Evolutionary conservation across 208 protist genomes (phyloP), one percentile per base, ranked within the genome.

Genomic region (Acanthamoeba healyi): DNA sequence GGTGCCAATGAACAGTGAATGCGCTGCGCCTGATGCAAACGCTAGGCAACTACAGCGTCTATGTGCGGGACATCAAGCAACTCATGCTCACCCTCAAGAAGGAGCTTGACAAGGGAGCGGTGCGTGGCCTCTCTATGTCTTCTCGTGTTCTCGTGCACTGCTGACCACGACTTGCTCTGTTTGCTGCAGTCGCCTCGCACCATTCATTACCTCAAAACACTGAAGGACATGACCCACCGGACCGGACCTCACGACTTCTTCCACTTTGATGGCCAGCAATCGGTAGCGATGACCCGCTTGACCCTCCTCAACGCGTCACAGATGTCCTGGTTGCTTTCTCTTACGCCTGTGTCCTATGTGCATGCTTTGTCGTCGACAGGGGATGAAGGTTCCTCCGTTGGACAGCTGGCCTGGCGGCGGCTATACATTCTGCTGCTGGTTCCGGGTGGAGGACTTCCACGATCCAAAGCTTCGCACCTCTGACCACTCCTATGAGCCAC

Each of bases 181-280:
- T 70, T 70, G 26, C n/a, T 7, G 61, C 19, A 34, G 61, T 70
- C 61, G 7, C 29, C 61, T 29, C 19, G 22, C 26, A 70, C 14
- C 61, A 70, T 70, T 29, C 61, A 70, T 24, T 70, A 70, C 22
- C 61, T 70, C 7, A 70, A 70, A 24, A 70, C 61, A 29, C 22
- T 70, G 61, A 70, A 70, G 22, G 61, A 70, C 29, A 70, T 70
- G 61, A 70, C 61, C 10, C 61, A 70, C n/a, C 61, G 61, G 7
- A 26, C 19, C 19, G 61, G 61, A 6, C 61, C 61, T 7, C 7
- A 70, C n/a, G 61, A 70, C 61, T 70, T 70, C 61, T 70, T 70
- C 61, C 61, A 70, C n/a, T 70, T 70, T 70, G 61, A 70, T 70
- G 61, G 61, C 26, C 61, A 70, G 22, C 61, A 70, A 26, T 70